phyloP scores from a whole-genome alignment of 169 alveolate species.

The Amoebophrya sp. region DNA sequence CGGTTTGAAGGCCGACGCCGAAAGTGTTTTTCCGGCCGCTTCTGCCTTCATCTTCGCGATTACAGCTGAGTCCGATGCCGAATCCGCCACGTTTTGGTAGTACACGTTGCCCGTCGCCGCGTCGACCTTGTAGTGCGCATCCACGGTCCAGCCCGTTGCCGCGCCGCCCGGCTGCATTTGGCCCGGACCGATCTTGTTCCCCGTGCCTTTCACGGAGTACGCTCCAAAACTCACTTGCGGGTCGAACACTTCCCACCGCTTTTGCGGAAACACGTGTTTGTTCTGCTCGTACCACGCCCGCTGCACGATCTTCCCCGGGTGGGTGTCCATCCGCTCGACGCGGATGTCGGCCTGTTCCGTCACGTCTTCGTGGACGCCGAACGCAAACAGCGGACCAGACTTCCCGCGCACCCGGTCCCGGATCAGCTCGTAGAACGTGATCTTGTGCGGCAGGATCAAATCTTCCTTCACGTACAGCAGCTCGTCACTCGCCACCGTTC shows the following conservation, averaged over 20 bases:
- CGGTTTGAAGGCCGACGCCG: too few relatives aligned
- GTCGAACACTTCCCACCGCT: constrained; percentile 43
- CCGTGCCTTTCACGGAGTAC: neutral
- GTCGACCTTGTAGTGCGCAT: too few relatives aligned
- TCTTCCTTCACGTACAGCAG: constrained; percentile 50
- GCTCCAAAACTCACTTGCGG: neutral
- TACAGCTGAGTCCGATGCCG: too few relatives aligned
- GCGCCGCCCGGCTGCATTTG: too few relatives aligned
- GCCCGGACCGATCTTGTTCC: too few relatives aligned
- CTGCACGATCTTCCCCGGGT: constrained; percentile 49
- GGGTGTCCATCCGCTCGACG: constrained; percentile 38
- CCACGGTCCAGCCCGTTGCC: too few relatives aligned
- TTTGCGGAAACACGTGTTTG: constrained; percentile 52
- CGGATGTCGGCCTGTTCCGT: constrained; percentile 34
- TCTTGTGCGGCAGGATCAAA: constrained; percentile 44
- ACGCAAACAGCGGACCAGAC: constrained; percentile 46
- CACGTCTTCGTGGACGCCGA: constrained; percentile 41
- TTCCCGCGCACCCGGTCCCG: constrained; percentile 47
- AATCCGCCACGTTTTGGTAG: too few relatives aligned
- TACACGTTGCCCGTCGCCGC: too few relatives aligned
- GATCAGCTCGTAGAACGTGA: constrained; percentile 42
- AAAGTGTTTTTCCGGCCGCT: too few relatives aligned
- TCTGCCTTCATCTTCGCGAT: too few relatives aligned
- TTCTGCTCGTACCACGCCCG: constrained; percentile 51
- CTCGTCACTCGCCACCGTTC: constrained; percentile 25